Percentiles rank a stretch among this genome's conserved stretches.
Evolutionary conservation across 1,284 basidiomycete genomes (phyloP).

Genomic region (Filobasidium uniguttulatum): DNA sequence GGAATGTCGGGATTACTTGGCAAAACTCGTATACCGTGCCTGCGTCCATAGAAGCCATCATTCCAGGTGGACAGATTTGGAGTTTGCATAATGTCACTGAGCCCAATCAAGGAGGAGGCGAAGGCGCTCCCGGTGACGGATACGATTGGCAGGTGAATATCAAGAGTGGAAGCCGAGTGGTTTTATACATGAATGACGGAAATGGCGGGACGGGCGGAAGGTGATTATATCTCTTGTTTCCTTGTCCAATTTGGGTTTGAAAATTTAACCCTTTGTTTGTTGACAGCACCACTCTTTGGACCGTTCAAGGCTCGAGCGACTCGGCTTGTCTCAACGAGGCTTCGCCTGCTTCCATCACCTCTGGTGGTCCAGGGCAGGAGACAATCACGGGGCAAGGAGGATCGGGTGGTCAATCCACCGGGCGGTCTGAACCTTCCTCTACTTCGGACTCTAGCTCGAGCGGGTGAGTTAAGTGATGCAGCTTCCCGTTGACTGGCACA

Average conservation of each 20-base stretch:
- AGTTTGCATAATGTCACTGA: constrained; percentile 4
- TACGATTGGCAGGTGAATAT: constrained; percentile 8
- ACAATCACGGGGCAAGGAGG: constrained; percentile 2
- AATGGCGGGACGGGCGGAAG: constrained; percentile 13
- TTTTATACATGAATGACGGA: constrained; percentile 13
- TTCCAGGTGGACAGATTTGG: constrained; percentile 14
- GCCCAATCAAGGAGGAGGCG: not conserved
- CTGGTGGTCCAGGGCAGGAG: not conserved
- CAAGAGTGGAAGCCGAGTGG: constrained; percentile 5
- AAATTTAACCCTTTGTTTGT: not conserved
- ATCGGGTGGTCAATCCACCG: constrained; percentile 1
- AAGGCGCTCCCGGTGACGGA: not conserved
- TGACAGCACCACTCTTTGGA: not conserved
- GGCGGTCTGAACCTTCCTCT: no score
- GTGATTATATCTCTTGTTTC: not conserved
- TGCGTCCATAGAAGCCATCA: constrained; percentile 11
- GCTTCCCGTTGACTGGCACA: no score
- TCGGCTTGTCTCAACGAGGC: not conserved
- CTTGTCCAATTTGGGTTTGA: not conserved
- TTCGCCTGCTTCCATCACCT: not conserved
- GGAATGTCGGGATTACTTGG: constrained; percentile 10
- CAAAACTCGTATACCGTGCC: constrained; percentile 10
- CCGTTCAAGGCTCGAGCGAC: not conserved
- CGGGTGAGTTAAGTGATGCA: no score
- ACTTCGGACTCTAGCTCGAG: no score